These are phyloP conservation scores for Citrullus amarus DNA, from an alignment of 306 rosid genomes.

Conservation along the genomic window DNA sequence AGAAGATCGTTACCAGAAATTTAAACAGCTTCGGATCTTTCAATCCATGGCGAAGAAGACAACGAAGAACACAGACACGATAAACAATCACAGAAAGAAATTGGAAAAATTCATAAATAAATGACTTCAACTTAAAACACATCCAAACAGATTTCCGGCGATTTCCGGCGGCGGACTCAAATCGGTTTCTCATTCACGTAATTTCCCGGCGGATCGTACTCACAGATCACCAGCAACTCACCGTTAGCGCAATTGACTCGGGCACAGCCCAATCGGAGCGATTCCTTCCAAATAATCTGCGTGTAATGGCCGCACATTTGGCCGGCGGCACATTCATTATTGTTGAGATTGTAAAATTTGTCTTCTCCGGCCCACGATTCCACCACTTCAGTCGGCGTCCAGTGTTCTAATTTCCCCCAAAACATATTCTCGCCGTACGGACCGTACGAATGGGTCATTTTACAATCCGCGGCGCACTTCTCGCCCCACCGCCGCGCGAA, in stretches of 20 bases:
- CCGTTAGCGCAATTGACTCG: conserved; percentile 17
- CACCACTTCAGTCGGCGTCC: conserved; percentile 28
- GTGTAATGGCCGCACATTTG: conserved; percentile 56
- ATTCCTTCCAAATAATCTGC: conserved; percentile 50
- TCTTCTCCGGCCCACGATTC: conserved; percentile 34
- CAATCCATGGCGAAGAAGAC: too few species aligned
- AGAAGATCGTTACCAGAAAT: too few species aligned
- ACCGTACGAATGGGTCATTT: conserved; percentile 19
- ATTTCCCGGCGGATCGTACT: conserved; percentile 55
- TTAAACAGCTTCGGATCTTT: too few species aligned
- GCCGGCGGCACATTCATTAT: conserved; percentile 12
- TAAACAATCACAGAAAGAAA: too few species aligned
- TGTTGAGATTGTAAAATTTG: conserved; percentile 1
- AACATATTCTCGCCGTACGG: conserved; percentile 48
- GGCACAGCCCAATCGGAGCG: conserved; percentile 35
- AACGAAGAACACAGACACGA: too few species aligned
- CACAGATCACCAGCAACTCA: conserved; percentile 29
- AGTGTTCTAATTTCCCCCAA: conserved; percentile 33
- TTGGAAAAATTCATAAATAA: neutral
- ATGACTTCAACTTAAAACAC: neutral
- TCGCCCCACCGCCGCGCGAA: conserved; percentile 24
- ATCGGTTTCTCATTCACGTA: conserved; percentile 27
- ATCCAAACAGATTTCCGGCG: neutral
- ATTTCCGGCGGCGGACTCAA: neutral
- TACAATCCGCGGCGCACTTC: conserved; percentile 25